These are phyloP conservation scores for Colletotrichum brevisporum DNA, from an alignment of 2,329 filamentous ascomycete genomes.

Conservation along the genomic window DNA sequence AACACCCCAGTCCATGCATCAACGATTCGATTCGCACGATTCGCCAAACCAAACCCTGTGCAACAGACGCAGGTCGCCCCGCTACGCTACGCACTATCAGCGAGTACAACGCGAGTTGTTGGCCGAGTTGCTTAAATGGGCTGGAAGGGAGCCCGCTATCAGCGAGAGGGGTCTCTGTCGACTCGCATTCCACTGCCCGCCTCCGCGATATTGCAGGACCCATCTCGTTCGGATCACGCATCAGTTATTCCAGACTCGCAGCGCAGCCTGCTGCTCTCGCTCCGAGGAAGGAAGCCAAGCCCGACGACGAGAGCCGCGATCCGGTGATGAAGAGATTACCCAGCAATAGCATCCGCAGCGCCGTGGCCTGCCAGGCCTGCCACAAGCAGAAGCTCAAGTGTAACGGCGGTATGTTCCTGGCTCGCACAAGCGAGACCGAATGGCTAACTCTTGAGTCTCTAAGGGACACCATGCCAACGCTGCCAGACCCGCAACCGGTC, in stretches of 20 bases:
- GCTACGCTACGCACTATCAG: slow-evolving; percentile 1
- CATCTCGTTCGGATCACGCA: too few relatives aligned
- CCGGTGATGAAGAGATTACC: slow-evolving; percentile 5
- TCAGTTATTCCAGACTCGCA: not conserved
- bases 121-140: slow-evolving; percentile 13
- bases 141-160: slow-evolving; percentile 1
- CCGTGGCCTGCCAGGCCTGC: slow-evolving; percentile 40
- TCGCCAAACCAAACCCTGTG: not conserved
- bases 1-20: slow-evolving; percentile 15
- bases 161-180: not conserved
- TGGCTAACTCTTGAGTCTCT: not conserved
- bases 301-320: not conserved
- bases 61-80: slow-evolving; percentile 13
- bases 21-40: slow-evolving; percentile 1
- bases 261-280: not conserved
- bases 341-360: slow-evolving; percentile 31
- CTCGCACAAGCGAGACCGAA: not conserved
- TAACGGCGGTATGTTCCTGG: slow-evolving; percentile 35
- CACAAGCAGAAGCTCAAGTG: slow-evolving; percentile 43
- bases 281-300: not conserved
- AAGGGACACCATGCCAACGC: slow-evolving; percentile 27
- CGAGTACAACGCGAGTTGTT: slow-evolving; percentile 8
- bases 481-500: slow-evolving; percentile 5
- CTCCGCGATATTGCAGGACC: not conserved
- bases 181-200: not conserved